Base-by-base conservation (phyloP, 1,284 basidiomycete species). In the Marasmius sp. region DNA sequence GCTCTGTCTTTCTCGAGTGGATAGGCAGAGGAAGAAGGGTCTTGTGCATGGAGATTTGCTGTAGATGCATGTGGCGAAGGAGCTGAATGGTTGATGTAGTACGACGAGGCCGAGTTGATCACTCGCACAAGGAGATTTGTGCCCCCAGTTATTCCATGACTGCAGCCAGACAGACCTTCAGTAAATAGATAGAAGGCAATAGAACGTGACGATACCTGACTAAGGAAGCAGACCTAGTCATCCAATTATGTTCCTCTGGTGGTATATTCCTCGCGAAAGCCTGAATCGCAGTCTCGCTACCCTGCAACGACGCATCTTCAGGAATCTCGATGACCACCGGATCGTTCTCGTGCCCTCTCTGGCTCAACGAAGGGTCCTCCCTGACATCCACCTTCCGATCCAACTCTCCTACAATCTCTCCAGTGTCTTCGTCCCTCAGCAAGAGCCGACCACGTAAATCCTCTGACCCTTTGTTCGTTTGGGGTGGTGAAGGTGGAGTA, bases 271-370 rank as follows among this genome's bases (percentile, higher is more conserved):
- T 77, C 20, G 84, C 85, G 67, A 87, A 86, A 10, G 85, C 77
- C 68, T 86, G 77, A 64, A 82, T 69, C 53, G 79, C 83, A 71
- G 74, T 77, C 63, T 77, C 72, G 11, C 72, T 72, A 3, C 72
- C 77, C 48, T 66, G 75, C 50, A n/a, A n/a, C 45, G 52, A 38
- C 20, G 76, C 77, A 14, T 78, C 73, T 36, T 83, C 81, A 0
- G 85, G 84, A 38, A 94, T 81, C 70, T 93, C 90, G 61, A 94
- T 82, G 53, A 93, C 74, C 20, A 94, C 91, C 0, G 90, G 86
- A 64, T 86, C 85, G 57, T 80, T 79, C 65, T 86, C 83, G 53
- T 82, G 81, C 8, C 83, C 84, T 27, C 76, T 74, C 61, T 77
- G 73, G 52, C 73, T 68, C 47, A 85, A 76, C 37, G 74, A 70